Evolutionary conservation across 2,329 filamentous ascomycete species (phyloP).

Genomic region (Didymellaceae sp.): DNA sequence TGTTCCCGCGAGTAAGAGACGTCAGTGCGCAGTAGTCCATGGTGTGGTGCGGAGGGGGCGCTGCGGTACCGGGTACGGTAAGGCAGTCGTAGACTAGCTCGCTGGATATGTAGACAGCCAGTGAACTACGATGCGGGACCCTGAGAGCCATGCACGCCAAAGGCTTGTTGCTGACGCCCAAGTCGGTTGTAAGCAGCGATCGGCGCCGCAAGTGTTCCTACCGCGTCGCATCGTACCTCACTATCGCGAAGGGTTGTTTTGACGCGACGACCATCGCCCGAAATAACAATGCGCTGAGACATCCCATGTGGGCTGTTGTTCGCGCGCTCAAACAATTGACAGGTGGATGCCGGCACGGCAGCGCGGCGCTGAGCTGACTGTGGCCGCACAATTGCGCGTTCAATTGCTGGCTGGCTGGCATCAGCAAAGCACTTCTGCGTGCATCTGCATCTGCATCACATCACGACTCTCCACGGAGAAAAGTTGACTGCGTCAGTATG

Average conservation of each 20-base stretch:
- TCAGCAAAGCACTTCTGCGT: neutral
- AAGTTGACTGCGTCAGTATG: conserved; percentile 8
- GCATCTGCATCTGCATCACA: neutral
- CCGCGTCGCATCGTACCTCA: no score
- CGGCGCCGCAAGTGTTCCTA: no score
- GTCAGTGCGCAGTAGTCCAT: conserved; percentile 9
- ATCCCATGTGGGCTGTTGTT: conserved; percentile 9
- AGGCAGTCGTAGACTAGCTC: neutral
- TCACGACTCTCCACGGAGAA: no score
- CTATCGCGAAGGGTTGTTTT: conserved; percentile 10
- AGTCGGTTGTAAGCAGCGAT: no score
- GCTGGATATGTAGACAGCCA: no score
- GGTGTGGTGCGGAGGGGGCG: neutral
- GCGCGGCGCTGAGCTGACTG: conserved; percentile 8
- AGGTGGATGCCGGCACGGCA: no score
- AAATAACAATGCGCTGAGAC: conserved; percentile 10
- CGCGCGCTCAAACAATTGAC: conserved; percentile 1
- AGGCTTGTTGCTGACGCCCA: no score
- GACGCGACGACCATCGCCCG: conserved; percentile 8
- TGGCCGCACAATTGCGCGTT: conserved; percentile 8
- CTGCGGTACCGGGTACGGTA: neutral
- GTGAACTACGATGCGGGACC: no score
- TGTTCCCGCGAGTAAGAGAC: conserved; percentile 16
- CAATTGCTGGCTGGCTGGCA: no score
- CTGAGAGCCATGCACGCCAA: no score